These are phyloP conservation scores for Penicillium frequentans DNA, from an alignment of 2,329 filamentous ascomycete species.

Conservation along the genomic window DNA sequence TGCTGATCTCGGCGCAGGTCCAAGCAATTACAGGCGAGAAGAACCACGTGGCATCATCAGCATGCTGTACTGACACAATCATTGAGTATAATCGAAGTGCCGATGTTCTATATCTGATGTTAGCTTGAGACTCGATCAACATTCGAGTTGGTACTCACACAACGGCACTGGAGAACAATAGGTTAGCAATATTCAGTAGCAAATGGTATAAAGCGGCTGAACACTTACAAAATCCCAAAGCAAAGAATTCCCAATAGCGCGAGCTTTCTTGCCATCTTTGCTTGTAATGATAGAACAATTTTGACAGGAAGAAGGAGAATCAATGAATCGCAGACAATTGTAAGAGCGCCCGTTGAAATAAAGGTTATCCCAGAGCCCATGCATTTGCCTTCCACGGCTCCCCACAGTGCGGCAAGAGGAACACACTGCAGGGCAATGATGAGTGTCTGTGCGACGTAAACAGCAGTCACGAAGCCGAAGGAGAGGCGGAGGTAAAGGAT, in stretches of 20 bases:
- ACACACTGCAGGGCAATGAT: slow-evolving; percentile 23
- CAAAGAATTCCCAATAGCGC: slow-evolving; percentile 10
- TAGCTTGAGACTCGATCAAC: background rate
- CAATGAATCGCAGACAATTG: slow-evolving; percentile 18
- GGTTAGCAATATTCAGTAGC: background rate
- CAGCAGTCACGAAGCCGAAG: slow-evolving; percentile 18
- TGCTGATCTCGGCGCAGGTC: slow-evolving; percentile 17
- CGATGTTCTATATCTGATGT: slow-evolving; percentile 10
- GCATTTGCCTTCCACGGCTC: slow-evolving; percentile 9
- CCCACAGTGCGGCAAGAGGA: slow-evolving; percentile 18
- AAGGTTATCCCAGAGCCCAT: slow-evolving; percentile 12
- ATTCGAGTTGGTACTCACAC: background rate
- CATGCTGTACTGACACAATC: slow-evolving; percentile 11
- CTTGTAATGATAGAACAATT: slow-evolving; percentile 15
- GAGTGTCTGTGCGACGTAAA: slow-evolving; percentile 17
- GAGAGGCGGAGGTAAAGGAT: background rate
- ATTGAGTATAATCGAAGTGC: slow-evolving; percentile 20
- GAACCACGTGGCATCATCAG: slow-evolving; percentile 20
- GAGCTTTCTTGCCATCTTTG: slow-evolving; percentile 12
- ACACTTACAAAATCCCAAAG: slow-evolving; percentile 18
- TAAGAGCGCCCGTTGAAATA: slow-evolving; percentile 14
- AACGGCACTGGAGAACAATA: background rate
- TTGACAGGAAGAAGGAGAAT: slow-evolving; percentile 18
- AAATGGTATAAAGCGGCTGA: background rate
- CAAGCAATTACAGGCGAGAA: slow-evolving; percentile 21